Evolutionary conservation across 2,329 filamentous ascomycete genomes (phyloP).

Genomic region (Colletotrichum melonis): DNA sequence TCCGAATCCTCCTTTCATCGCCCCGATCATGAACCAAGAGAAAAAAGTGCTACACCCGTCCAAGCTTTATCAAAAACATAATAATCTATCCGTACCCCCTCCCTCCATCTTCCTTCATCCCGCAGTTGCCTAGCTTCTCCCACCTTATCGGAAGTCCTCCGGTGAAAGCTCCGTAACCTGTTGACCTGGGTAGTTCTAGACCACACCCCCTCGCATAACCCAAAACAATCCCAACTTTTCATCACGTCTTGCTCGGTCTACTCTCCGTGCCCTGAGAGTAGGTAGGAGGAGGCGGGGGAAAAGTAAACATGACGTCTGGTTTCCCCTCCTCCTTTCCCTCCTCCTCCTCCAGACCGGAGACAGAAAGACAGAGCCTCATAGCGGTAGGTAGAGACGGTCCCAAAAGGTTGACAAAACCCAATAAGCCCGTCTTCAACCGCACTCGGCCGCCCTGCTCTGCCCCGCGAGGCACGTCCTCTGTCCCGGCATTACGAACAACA

Average conservation of each 20-base stretch:
- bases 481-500: not conserved
- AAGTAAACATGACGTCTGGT: not conserved
- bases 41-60: not conserved
- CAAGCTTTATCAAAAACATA: not conserved
- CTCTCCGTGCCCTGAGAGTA: not conserved
- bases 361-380: not conserved
- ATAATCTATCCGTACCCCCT: not conserved
- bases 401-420: not conserved
- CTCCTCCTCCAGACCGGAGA: no score
- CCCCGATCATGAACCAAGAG: not conserved
- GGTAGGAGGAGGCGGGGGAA: not conserved
- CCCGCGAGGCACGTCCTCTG: not conserved
- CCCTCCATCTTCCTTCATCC: not conserved
- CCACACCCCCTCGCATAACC: conserved; percentile 15
- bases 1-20: not conserved
- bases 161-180: not conserved
- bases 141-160: conserved; percentile 9
- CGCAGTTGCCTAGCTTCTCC: not conserved
- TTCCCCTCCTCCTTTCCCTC: no score
- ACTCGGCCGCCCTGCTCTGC: not conserved
- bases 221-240: conserved; percentile 20
- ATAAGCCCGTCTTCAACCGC: not conserved
- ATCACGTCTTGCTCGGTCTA: not conserved
- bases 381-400: not conserved
- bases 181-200: conserved; percentile 6